A percentile compares a stretch with the other conserved stretches of the same genome.
Evolutionary conservation across 179 eudicot species (phyloP).

Genomic region (Beta corolliflora): DNA sequence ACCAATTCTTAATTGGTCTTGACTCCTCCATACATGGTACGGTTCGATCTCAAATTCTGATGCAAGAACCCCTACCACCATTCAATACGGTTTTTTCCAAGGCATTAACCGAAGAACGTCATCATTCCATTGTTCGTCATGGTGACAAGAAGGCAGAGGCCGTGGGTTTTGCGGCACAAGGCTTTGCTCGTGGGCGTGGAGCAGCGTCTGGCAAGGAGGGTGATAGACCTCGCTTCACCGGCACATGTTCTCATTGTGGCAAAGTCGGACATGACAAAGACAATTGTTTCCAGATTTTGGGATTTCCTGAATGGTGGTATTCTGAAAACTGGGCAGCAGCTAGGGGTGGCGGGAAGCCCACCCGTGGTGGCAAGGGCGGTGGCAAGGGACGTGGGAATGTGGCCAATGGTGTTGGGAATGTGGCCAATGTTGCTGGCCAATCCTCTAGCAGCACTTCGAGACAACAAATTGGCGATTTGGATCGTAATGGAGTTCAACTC

Average conservation of each 20-base stretch:
- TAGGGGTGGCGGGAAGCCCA: neutral
- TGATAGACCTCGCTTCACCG: neutral
- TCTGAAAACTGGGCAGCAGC: neutral
- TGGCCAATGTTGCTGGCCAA: too few species aligned
- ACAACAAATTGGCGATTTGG: neutral
- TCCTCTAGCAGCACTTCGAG: neutral
- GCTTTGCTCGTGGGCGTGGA: neutral
- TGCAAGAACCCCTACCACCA: neutral
- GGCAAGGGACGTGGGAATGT: neutral
- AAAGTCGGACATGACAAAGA: neutral
- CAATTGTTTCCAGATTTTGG: neutral
- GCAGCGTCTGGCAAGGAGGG: neutral
- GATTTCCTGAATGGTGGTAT: neutral
- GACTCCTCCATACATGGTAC: neutral
- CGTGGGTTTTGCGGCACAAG: neutral
- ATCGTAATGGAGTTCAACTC: neutral
- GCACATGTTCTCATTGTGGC: neutral
- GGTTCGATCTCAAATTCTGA: neutral
- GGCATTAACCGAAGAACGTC: neutral
- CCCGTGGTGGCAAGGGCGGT: neutral
- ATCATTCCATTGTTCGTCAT: neutral
- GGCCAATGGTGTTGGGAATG: neutral
- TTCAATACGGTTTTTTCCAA: neutral
- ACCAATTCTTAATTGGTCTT: neutral
- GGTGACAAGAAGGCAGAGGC: conserved; percentile 8